Base-by-base conservation (phyloP, 192 early-diverging fungal genomes). In the Backusella tarrabulga region DNA sequence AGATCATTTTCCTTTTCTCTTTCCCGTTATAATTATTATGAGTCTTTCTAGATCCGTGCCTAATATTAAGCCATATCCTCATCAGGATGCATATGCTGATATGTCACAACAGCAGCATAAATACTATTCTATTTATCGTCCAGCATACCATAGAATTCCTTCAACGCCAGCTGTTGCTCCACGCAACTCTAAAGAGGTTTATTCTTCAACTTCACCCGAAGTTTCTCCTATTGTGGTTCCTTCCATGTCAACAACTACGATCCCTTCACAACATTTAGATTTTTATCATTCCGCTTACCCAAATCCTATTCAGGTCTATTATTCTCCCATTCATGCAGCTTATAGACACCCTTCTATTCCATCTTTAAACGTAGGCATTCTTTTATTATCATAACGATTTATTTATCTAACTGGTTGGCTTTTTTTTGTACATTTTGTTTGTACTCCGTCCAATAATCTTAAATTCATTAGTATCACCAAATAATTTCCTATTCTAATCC, bases 41-140 rank as follows among this genome's bases (percentile, higher is more conserved):
- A 75, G 74, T 50, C 67, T 68, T 40, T 75, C 74, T 34, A 36
- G 74, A 63, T 32, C 34, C 54, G 63, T 75, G 74, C 74, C 74
- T 42, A 36, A 15, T 21, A 75, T 75, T 46, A 36, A 75, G 44
- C 74, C 74, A 15, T 75, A 75, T 50, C 74, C 66, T 68, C 71
- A 72, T 44, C 66, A 75, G 35, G 74, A 74, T 32, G 14, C 19
- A 36, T 63, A 36, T 63, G 34, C 14, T 70, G 36, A 70, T 40
- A 70, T 70, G 35, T 41, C 68, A 40, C 38, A 70, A 1, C 71
- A 72, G 26, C 41, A 72, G 21, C 71, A 34, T 36, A 21, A n/a
- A 17, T 54, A 73, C 34, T 36, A 75, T 11, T 41, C 60, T 41
- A 42, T 67, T 9, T 75, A 75, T 35, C 60, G 74, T 29, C 74